A percentile compares a stretch with the other conserved stretches of the same genome.
Evolutionary conservation across 768 basidiomycete species (phyloP).

Genomic region (Vishniacozyma victoriae): DNA sequence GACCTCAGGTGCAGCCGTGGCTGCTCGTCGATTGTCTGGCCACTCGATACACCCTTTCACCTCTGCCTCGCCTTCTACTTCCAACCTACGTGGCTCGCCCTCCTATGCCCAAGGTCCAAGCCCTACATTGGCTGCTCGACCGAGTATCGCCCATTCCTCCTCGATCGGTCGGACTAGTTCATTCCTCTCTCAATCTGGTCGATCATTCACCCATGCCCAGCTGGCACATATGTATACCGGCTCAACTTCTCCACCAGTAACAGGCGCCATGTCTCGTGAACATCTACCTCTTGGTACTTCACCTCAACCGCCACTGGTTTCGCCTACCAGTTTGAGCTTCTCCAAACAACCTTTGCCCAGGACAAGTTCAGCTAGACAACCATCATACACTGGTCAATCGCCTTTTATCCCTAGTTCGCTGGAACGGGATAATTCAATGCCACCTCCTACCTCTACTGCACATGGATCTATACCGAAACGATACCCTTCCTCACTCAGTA

Average conservation of each 20-base stretch:
- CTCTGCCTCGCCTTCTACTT: constrained; percentile 32
- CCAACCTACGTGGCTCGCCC: constrained; percentile 19
- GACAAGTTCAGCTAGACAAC: constrained; percentile 26
- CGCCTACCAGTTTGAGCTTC: constrained; percentile 33
- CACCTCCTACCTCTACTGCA: constrained; percentile 5
- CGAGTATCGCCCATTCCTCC: constrained; percentile 9
- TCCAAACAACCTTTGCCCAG: constrained; percentile 29
- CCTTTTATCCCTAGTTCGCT: constrained; percentile 36
- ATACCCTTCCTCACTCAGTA: constrained; percentile 41
- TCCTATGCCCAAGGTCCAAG: constrained; percentile 7
- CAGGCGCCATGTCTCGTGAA: constrained; percentile 18
- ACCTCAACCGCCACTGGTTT: no score
- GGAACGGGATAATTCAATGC: constrained; percentile 15
- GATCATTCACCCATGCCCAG: constrained; percentile 44
- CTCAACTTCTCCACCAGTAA: constrained; percentile 24
- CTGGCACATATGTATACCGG: constrained; percentile 28
- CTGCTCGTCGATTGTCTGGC: constrained; percentile 34
- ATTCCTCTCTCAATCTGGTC: constrained; percentile 44
- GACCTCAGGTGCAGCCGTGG: constrained; percentile 20
- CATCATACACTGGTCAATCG: constrained; percentile 20
- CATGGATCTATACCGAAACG: constrained; percentile 39
- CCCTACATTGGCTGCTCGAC: constrained; percentile 3
- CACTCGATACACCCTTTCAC: constrained; percentile 39
- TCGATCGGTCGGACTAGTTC: constrained; percentile 39
- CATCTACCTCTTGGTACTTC: constrained; percentile 12